Evolutionary conservation across 179 eudicot species (phyloP).

Genomic region (Camellia oleifera): DNA sequence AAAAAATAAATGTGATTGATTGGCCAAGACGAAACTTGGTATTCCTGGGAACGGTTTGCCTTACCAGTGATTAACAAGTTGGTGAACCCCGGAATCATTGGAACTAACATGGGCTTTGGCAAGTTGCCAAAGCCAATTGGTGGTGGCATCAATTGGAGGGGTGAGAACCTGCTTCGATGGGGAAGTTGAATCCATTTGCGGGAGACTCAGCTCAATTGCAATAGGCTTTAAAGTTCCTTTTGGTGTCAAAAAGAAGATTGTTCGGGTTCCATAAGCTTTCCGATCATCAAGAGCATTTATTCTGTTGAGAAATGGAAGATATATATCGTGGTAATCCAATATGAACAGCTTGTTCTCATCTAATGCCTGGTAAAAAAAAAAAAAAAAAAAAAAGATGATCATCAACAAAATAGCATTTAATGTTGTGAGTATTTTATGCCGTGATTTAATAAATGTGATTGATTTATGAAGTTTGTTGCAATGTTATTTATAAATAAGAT

Average conservation of each 20-base stretch:
- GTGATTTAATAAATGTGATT: neutral
- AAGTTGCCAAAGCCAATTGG: slow-evolving; percentile 69
- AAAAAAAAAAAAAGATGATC: neutral
- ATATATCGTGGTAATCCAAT: slow-evolving; percentile 68
- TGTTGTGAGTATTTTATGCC: too few species aligned
- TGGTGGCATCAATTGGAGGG: slow-evolving; percentile 70
- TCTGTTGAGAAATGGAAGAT: slow-evolving; percentile 62
- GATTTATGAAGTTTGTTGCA: neutral
- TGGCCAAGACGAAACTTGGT: neutral
- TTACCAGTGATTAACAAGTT: slow-evolving; percentile 78
- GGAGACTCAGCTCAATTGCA: slow-evolving; percentile 77
- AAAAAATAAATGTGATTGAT: too few species aligned
- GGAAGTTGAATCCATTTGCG: slow-evolving; percentile 36
- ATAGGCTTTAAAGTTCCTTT: slow-evolving; percentile 69
- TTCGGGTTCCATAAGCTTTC: slow-evolving; percentile 66
- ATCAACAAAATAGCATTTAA: too few species aligned
- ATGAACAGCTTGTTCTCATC: slow-evolving; percentile 61
- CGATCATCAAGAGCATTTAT: slow-evolving; percentile 70
- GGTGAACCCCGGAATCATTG: slow-evolving; percentile 82
- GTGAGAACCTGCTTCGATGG: slow-evolving; percentile 56
- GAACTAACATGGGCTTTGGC: slow-evolving; percentile 86
- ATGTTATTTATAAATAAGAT: too few species aligned
- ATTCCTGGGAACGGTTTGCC: neutral
- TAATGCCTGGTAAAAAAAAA: slow-evolving; percentile 55
- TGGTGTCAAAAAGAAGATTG: slow-evolving; percentile 58